These are phyloP conservation scores for Xerocomellus amylosporus DNA, from an alignment of 768 basidiomycete species.

Conservation along the genomic window DNA sequence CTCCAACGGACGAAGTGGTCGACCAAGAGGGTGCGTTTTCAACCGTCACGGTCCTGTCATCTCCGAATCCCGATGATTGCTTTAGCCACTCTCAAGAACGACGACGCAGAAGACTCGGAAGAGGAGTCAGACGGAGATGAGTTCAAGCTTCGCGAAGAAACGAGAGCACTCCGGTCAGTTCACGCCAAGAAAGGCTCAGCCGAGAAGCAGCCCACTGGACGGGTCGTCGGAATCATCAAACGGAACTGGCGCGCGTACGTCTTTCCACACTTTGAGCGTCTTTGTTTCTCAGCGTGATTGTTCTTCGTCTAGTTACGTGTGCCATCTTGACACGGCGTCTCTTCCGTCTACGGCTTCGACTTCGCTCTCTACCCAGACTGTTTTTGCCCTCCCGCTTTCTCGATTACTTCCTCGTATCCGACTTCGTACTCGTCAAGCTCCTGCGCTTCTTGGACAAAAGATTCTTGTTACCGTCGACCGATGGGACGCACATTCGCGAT, in stretches of 20 bases:
- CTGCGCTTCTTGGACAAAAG: constrained; percentile 84
- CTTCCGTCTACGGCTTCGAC: constrained; percentile 75
- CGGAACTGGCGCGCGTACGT: constrained; percentile 93
- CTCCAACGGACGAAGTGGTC: constrained; percentile 87
- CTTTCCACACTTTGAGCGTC: not conserved
- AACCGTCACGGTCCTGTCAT: not conserved
- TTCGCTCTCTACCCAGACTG: constrained; percentile 82
- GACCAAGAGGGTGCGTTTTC: constrained; percentile 77
- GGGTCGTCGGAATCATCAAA: constrained; percentile 88
- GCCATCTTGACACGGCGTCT: constrained; percentile 90
- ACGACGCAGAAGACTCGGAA: constrained; percentile 76
- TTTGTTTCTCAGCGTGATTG: not conserved
- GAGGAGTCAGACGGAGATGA: constrained; percentile 50
- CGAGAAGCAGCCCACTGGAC: constrained; percentile 88
- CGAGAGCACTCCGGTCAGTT: constrained; percentile 34
- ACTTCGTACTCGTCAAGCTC: constrained; percentile 91
- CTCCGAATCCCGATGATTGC: not conserved
- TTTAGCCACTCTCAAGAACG: constrained; percentile 77
- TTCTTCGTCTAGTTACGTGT: constrained; percentile 66
- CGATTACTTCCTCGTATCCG: constrained; percentile 90
- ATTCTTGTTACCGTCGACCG: constrained; percentile 94
- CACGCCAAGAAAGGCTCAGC: constrained; percentile 27
- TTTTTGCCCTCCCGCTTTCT: constrained; percentile 93
- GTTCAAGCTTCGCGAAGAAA: constrained; percentile 42
- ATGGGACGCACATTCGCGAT: constrained; percentile 84